phyloP scores from a whole-genome alignment of 805 yeast genomes.

The Maudiozyma saulgeensis region DNA sequence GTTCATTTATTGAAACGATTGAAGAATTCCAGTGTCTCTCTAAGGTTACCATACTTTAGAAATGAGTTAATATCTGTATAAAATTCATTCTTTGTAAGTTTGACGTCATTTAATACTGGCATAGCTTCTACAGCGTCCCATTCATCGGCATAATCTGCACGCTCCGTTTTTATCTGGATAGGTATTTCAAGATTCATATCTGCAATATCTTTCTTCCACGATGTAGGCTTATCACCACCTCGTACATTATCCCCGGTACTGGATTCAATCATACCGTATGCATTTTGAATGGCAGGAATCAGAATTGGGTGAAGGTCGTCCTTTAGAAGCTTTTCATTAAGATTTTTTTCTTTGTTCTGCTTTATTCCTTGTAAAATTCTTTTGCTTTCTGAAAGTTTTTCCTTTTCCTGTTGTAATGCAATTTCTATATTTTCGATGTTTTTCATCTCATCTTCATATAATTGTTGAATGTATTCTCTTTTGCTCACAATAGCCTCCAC shows the following conservation, averaged over 20 bases:
- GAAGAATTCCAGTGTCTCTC: neutral
- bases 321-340: conserved; percentile 14
- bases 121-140: neutral
- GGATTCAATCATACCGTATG: conserved; percentile 15
- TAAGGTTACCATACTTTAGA: neutral
- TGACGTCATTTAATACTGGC: neutral
- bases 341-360: conserved; percentile 7
- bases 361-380: conserved; percentile 5
- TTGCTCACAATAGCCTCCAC: conserved; percentile 26
- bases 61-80: neutral
- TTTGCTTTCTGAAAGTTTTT: conserved; percentile 11
- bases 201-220: conserved; percentile 4
- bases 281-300: conserved; percentile 21
- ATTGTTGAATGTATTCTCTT: conserved; percentile 21
- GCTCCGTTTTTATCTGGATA: too few species aligned
- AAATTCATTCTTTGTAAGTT: neutral
- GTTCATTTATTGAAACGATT: neutral
- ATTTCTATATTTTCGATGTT: conserved; percentile 18
- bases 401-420: conserved; percentile 15
- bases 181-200: conserved; percentile 4
- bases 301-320: conserved; percentile 22
- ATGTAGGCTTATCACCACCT: neutral
- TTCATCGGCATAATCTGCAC: too few species aligned
- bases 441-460: conserved; percentile 15
- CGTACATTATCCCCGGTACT: neutral